A percentile compares a stretch with the other conserved stretches of the same genome.
Evolutionary conservation across 2,329 filamentous ascomycete species (phyloP).

Genomic region (Plectosphaerella plurivora): DNA sequence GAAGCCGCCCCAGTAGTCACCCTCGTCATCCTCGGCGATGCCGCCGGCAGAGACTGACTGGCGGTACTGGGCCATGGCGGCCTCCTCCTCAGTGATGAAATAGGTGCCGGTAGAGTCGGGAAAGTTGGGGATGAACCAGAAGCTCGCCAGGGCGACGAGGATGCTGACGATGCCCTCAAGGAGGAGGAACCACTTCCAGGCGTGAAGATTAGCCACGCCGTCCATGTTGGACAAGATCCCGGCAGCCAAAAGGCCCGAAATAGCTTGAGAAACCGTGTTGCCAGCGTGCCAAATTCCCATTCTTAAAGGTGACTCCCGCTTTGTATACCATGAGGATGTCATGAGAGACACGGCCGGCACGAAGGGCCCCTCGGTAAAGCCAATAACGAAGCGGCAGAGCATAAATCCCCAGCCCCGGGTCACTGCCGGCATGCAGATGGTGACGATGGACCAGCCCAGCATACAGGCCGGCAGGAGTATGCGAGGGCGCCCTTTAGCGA

Average conservation of each 20-base stretch:
- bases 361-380: constrained; percentile 30
- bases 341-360: constrained; percentile 42
- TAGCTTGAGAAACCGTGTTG: constrained; percentile 37
- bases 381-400: constrained; percentile 25
- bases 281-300: constrained; percentile 42
- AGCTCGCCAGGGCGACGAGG: constrained; percentile 22
- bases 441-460: constrained; percentile 36
- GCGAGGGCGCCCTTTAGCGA: constrained; percentile 32
- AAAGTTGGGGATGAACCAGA: constrained; percentile 30
- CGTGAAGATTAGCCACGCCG: constrained; percentile 22
- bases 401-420: constrained; percentile 21
- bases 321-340: constrained; percentile 42
- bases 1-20: constrained; percentile 32
- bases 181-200: constrained; percentile 39
- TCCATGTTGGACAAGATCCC: constrained; percentile 40
- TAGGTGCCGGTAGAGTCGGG: constrained; percentile 24
- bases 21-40: constrained; percentile 26
- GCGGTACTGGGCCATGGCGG: constrained; percentile 30
- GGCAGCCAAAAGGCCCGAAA: constrained; percentile 38
- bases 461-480: constrained; percentile 31
- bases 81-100: constrained; percentile 31
- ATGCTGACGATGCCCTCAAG: constrained; percentile 28
- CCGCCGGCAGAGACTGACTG: constrained; percentile 29
- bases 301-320: constrained; percentile 33
- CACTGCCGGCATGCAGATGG: constrained; percentile 37